Evolutionary conservation across 2,329 filamentous ascomycete genomes (phyloP).

Genomic region (Rutstroemia sp.): DNA sequence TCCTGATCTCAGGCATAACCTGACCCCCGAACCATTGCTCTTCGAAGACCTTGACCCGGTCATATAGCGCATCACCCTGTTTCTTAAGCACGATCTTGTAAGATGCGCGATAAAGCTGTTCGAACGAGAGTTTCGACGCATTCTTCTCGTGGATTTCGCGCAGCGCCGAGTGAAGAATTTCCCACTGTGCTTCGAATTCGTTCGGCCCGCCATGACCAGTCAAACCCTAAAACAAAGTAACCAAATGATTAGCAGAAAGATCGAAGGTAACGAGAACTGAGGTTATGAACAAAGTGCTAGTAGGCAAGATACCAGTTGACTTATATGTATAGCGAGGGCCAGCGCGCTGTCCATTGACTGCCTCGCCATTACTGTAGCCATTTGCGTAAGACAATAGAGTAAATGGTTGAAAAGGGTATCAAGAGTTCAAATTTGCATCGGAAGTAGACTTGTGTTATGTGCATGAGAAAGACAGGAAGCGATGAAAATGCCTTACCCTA

Average conservation of each 20-base stretch:
- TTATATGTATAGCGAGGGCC: background rate
- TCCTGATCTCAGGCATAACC: slow-evolving; percentile 64
- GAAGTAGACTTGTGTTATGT: background rate
- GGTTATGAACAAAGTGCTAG: background rate
- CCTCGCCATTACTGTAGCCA: background rate
- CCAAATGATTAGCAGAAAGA: slow-evolving; percentile 7
- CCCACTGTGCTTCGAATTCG: slow-evolving; percentile 85
- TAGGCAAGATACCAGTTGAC: slow-evolving; percentile 1
- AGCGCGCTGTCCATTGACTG: background rate
- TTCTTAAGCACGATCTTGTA: slow-evolving; percentile 92
- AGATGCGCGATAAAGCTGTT: slow-evolving; percentile 86
- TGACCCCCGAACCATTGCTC: slow-evolving; percentile 68
- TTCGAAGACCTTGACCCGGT: slow-evolving; percentile 73
- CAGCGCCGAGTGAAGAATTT: slow-evolving; percentile 66
- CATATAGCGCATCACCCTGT: slow-evolving; percentile 75
- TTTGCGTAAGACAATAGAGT: background rate
- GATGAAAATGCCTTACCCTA: slow-evolving; percentile 44
- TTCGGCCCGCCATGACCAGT: slow-evolving; percentile 48
- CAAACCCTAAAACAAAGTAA: slow-evolving; percentile 39
- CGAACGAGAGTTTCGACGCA: slow-evolving; percentile 83
- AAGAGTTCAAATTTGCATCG: background rate
- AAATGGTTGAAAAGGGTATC: no score
- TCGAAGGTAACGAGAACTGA: background rate
- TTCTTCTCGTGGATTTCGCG: slow-evolving; percentile 88
- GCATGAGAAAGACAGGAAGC: background rate